phyloP scores from a whole-genome alignment of 2,329 filamentous ascomycete species.

The Colletotrichum horii region DNA sequence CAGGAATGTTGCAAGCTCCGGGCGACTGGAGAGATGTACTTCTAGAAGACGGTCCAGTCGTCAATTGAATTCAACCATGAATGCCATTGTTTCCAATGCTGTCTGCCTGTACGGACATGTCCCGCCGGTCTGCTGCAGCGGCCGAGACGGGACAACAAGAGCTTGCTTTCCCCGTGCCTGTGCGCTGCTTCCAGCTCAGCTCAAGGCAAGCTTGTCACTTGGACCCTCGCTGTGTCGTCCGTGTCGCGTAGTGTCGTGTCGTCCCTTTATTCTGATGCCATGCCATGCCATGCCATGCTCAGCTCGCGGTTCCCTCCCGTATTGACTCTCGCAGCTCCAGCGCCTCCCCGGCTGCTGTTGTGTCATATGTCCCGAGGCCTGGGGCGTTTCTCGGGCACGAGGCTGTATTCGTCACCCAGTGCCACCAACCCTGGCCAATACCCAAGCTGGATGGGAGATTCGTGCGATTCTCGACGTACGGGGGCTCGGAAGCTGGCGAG shows the following conservation, averaged over 20 bases:
- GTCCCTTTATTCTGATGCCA: neutral
- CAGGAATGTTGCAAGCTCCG: conserved; percentile 12
- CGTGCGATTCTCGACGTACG: neutral
- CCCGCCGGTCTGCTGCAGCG: neutral
- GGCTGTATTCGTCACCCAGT: conserved; percentile 6
- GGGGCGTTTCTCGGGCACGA: conserved; percentile 5
- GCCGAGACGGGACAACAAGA: neutral
- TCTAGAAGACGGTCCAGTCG: neutral
- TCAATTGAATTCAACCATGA: neutral
- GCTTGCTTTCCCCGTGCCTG: neutral
- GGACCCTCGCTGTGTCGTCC: neutral
- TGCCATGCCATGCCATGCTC: neutral
- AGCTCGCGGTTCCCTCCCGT: neutral
- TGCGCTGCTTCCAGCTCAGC: neutral
- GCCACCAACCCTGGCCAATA: neutral
- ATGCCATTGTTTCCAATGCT: neutral
- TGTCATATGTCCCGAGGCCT: neutral
- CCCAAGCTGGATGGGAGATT: neutral
- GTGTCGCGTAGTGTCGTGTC: neutral
- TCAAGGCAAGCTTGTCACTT: neutral
- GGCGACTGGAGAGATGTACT: neutral
- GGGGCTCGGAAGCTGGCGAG: neutral
- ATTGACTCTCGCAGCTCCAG: neutral
- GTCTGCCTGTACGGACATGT: neutral
- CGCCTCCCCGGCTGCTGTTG: neutral